Base-by-base conservation (phyloP, 352 stramenopile species). In the Thalassiosira oceanica region DNA sequence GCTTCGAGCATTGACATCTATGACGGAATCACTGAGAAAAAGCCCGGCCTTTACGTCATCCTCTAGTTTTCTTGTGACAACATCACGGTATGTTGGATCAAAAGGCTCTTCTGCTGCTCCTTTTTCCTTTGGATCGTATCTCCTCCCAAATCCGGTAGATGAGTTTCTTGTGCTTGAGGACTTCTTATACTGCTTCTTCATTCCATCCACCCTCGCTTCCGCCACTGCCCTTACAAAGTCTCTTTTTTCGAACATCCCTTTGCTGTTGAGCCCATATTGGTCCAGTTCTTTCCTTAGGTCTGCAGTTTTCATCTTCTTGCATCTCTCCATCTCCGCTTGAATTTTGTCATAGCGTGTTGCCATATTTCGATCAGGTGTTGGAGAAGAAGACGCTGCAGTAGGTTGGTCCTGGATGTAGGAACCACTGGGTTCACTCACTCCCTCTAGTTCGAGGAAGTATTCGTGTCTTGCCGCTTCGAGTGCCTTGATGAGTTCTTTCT, bases 191-290 rank as follows among this genome's bases (percentile, higher is more conserved):
- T 10, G 33, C 28, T 62, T 72, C 24, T 61, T 63, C n/a, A 80
- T 42, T 44, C 67, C 71, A 72, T 88, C 79, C 0, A 86, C 83
- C 42, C 79, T 24, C 7, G 74, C 73, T 51, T 86, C 68, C 13
- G 83, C 83, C n/a, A 88, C 69, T 8, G 83, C 83, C 3, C 73
- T 53, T 5, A 84, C 73, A 51, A 90, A 87, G 62, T 90, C 83
- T 21, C 51, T 71, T 50, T 90, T 90, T 64, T 90, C 83, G 48
- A 90, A 87, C 44, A 83, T 88, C 11, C 51, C 63, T 52, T 60
- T 78, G 2, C 77, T 87, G 2, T 62, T 77, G 45, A 90, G 48
- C 3, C 80, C 83, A 61, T 70, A 68, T 13, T 67, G 57, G 58
- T 87, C 56, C 23, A 90, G 39, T 56, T 88, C 80, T 33, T 82